These are phyloP conservation scores for Ehretia macrophylla DNA, from an alignment of 257 asterid genomes.

Conservation along the genomic window DNA sequence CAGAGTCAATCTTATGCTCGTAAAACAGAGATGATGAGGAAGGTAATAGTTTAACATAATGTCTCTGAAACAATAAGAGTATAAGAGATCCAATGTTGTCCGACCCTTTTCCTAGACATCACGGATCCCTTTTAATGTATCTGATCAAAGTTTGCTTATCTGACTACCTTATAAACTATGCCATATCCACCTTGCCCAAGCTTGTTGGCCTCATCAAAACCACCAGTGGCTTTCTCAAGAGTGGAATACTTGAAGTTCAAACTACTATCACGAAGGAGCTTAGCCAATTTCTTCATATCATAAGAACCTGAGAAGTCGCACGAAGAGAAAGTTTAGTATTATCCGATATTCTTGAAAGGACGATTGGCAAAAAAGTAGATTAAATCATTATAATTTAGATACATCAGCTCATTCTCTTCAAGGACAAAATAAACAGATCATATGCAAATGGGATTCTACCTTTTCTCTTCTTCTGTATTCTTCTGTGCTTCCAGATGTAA, in stretches of 20 bases:
- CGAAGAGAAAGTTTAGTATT: not conserved
- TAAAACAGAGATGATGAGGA: no score
- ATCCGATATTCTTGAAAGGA: not conserved
- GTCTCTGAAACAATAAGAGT: not conserved
- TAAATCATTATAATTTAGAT: no score
- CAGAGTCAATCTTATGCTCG: no score
- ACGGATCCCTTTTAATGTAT: not conserved
- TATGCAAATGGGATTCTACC: slow-evolving; percentile 4
- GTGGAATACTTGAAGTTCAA: slow-evolving; percentile 26
- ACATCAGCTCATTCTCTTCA: not conserved
- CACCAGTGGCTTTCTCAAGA: slow-evolving; percentile 19
- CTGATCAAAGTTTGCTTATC: not conserved
- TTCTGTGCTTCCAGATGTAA: slow-evolving; percentile 4
- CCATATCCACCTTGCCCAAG: slow-evolving; percentile 34
- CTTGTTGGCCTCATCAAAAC: slow-evolving; percentile 16
- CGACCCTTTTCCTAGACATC: no score
- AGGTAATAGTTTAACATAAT: not conserved
- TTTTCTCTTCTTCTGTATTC: slow-evolving; percentile 12
- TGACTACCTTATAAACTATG: slow-evolving; percentile 19
- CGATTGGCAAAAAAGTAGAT: no score
- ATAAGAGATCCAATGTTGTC: no score
- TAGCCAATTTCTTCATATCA: slow-evolving; percentile 12
- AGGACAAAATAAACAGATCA: not conserved
- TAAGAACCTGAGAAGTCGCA: slow-evolving; percentile 5
- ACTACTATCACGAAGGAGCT: slow-evolving; percentile 12